These are phyloP conservation scores for Cutaneotrichosporon cyanovorans DNA, from an alignment of 1,284 basidiomycete species.

Conservation along the genomic window DNA sequence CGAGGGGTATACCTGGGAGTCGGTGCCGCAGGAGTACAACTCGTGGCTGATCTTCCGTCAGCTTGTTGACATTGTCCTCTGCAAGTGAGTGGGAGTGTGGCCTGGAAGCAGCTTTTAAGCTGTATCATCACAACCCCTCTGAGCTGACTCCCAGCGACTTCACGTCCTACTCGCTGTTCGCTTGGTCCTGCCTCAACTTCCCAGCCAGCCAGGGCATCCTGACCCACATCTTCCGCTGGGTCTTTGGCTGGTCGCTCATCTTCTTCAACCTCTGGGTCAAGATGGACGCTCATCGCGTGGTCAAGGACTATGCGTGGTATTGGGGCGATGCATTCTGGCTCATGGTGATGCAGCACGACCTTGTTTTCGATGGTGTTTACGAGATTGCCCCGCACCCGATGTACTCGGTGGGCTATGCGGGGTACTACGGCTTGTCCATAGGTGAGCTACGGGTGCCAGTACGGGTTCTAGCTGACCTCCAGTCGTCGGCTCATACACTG, in stretches of 20 bases:
- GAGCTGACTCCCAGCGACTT: constrained; percentile 63
- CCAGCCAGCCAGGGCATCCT: constrained; percentile 65
- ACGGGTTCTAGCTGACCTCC: background rate
- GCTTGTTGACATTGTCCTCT: constrained; percentile 88
- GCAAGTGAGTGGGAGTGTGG: constrained; percentile 61
- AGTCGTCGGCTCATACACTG: constrained; percentile 63
- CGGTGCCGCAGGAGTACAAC: constrained; percentile 49
- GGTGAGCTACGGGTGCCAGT: constrained; percentile 26
- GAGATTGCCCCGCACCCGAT: constrained; percentile 56
- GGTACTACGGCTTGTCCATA: constrained; percentile 85
- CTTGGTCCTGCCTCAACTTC: constrained; percentile 79
- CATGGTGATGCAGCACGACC: constrained; percentile 53
- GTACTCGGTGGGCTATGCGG: constrained; percentile 76
- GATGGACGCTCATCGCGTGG: constrained; percentile 91
- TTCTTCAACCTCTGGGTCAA: constrained; percentile 98
- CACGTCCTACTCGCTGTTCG: constrained; percentile 89
- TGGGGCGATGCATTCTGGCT: constrained; percentile 97
- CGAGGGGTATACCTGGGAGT: constrained; percentile 79
- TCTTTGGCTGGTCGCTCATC: constrained; percentile 75
- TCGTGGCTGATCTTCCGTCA: constrained; percentile 48
- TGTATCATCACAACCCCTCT: background rate
- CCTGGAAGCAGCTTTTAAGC: too few species aligned
- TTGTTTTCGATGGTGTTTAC: constrained; percentile 97
- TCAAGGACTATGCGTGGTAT: constrained; percentile 82
- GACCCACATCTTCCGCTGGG: constrained; percentile 80